Base-by-base conservation (phyloP, 192 early-diverging fungal genomes). In the Gonapodya sp. region DNA sequence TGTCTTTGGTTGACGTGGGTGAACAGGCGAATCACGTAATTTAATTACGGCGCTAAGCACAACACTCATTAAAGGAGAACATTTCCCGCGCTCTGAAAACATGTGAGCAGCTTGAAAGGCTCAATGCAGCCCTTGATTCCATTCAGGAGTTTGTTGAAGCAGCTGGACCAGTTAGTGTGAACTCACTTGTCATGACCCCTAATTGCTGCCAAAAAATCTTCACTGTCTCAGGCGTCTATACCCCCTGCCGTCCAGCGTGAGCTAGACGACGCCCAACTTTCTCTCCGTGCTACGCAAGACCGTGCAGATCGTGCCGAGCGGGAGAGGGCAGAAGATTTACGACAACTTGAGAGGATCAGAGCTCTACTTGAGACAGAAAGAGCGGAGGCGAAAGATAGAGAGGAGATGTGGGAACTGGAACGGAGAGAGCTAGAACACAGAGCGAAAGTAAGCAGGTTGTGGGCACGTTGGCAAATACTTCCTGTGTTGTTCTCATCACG, bases 71-170 rank as follows among this genome's bases (percentile, higher is more conserved):
- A 24, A 8, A 64, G 46, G 46, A 64, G 24, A 64, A 64, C 46
- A 64, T 64, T 16, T 64, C 46, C 46, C 46, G 46, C 46, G 46
- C 46, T 64, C 46, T 64, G 8, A 64, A 16, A 24, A 64, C 46
- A 64, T 64, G 46, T 24, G 46, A 64, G 24, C 46, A 64, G 24
- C 46, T 64, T 8, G 46, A 64, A 16, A 64, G 24, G 24, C 46
- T 64, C 46, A 64, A 64, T 64, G 46, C 46, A 16, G 46, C 46
- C 24, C 46, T 64, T 24, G 46, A 64, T 64, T 8, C 46, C 8
- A 64, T 64, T 64, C 46, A 64, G 46, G 46, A 64, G 46, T 64
- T 64, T 64, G 46, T 64, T 16, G 46, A 64, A 64, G 46, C 46
- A 8, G 46, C 46, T 16, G 46, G 46, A 64, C 46, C 46, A 24